Evolutionary conservation across 139 green algal species (phyloP).

Genomic region (Asterochloris erici): DNA sequence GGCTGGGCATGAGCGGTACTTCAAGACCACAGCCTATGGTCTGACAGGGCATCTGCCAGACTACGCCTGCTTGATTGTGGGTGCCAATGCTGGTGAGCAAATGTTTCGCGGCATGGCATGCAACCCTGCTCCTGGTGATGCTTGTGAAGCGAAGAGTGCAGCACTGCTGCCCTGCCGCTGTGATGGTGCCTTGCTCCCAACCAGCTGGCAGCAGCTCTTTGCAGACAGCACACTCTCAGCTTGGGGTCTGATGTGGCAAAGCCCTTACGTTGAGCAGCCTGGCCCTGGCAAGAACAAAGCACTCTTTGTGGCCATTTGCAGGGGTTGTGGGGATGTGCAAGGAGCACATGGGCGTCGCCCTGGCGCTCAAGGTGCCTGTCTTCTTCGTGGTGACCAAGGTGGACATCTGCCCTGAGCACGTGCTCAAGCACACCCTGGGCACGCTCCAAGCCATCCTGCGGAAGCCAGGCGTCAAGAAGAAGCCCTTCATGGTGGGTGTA

Average conservation of each 20-base stretch:
- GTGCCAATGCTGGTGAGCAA: slow-evolving; percentile 49
- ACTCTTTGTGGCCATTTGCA: not conserved
- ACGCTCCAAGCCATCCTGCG: slow-evolving; percentile 71
- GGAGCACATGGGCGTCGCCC: slow-evolving; percentile 89
- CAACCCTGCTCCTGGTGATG: not conserved
- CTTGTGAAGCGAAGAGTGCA: not conserved
- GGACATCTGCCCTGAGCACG: slow-evolving; percentile 85
- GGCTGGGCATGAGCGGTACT: slow-evolving; percentile 89
- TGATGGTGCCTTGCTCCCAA: not conserved
- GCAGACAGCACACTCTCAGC: not conserved
- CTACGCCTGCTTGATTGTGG: slow-evolving; percentile 78
- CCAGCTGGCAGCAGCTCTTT: not conserved
- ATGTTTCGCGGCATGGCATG: not conserved
- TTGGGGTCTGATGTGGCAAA: not conserved
- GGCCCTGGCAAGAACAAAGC: not conserved
- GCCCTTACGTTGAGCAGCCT: not conserved
- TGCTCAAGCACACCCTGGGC: slow-evolving; percentile 79
- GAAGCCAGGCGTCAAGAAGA: slow-evolving; percentile 87
- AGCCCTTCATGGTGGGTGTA: slow-evolving; percentile 69
- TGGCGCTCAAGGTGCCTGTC: slow-evolving; percentile 84
- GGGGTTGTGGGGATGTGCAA: slow-evolving; percentile 90
- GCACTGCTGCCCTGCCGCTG: no score
- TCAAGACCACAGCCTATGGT: slow-evolving; percentile 85
- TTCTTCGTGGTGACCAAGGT: slow-evolving; percentile 80
- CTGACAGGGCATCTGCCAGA: slow-evolving; percentile 81